These are phyloP conservation scores for Nigrospora sphaerica DNA, from an alignment of 2,329 filamentous ascomycete species.

Conservation along the genomic window DNA sequence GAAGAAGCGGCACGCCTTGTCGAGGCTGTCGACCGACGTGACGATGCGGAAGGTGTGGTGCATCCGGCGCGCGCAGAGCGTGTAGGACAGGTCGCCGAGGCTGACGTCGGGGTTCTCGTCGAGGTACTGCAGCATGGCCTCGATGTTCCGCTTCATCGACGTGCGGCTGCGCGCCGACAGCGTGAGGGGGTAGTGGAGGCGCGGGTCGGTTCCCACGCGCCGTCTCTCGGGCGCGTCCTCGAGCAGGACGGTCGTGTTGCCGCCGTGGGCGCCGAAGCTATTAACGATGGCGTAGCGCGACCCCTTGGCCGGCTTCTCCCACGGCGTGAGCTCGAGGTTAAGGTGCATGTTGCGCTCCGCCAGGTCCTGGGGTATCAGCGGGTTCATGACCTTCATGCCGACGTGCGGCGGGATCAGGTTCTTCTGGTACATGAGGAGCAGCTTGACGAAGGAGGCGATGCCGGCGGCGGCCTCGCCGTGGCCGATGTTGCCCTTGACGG, in stretches of 20 bases:
- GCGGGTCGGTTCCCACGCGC: background rate
- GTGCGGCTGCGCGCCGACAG: constrained; percentile 39
- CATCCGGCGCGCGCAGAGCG: constrained; percentile 37
- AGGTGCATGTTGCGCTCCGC: background rate
- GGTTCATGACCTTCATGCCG: background rate
- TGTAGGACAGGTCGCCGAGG: constrained; percentile 46
- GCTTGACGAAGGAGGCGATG: background rate
- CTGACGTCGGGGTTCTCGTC: constrained; percentile 35
- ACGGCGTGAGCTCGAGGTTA: background rate
- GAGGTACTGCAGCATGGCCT: constrained; percentile 40
- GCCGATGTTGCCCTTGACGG: background rate
- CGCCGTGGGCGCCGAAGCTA: constrained; percentile 46
- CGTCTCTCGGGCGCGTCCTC: constrained; percentile 9
- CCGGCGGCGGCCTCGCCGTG: background rate
- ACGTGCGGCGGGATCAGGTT: background rate
- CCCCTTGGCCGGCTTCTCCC: background rate
- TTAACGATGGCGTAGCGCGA: constrained; percentile 32
- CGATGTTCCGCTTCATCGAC: constrained; percentile 34
- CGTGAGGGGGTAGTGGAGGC: constrained; percentile 35
- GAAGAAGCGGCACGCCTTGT: no score
- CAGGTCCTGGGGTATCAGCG: background rate
- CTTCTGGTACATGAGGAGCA: background rate
- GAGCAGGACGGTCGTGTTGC: constrained; percentile 29
- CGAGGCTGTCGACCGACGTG: background rate
- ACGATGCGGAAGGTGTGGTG: background rate